These are phyloP conservation scores for Nemania sp. DNA, from an alignment of 2,329 filamentous ascomycete genomes.

Conservation along the genomic window DNA sequence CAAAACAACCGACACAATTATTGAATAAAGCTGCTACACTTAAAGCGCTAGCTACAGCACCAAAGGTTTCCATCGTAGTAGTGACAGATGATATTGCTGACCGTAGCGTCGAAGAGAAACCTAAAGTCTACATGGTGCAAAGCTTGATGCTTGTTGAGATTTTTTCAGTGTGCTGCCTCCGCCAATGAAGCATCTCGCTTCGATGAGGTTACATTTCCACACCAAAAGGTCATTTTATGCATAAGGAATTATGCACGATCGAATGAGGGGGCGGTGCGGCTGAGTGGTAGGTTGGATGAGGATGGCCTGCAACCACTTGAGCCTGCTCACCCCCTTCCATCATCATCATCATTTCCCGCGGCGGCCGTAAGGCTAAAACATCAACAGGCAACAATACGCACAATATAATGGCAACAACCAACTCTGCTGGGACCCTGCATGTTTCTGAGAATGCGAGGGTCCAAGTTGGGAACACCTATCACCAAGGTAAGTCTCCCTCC, in stretches of 20 bases:
- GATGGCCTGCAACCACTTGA: neutral
- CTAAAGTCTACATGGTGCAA: neutral
- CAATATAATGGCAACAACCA: neutral
- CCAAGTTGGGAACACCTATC: slow-evolving; percentile 7
- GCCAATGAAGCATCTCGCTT: neutral
- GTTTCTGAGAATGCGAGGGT: slow-evolving; percentile 2
- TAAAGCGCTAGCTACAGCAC: slow-evolving; percentile 47
- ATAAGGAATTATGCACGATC: neutral
- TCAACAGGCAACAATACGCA: neutral
- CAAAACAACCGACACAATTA: slow-evolving; percentile 56
- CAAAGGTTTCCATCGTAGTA: slow-evolving; percentile 40
- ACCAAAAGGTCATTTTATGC: neutral
- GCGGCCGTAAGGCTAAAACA: neutral
- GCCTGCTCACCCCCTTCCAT: neutral
- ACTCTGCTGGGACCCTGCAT: neutral
- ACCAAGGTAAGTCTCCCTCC: neutral
- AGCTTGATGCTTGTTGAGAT: neutral
- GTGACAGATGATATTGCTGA: neutral
- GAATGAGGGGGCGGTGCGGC: neutral
- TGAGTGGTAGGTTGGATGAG: neutral
- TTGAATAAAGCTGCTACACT: slow-evolving; percentile 54
- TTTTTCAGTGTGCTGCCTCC: neutral
- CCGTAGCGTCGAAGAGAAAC: neutral
- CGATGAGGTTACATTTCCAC: neutral
- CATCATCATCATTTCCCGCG: neutral